These are phyloP conservation scores for Chlorella sp. DNA, from an alignment of 139 green algal genomes.

Conservation along the genomic window DNA sequence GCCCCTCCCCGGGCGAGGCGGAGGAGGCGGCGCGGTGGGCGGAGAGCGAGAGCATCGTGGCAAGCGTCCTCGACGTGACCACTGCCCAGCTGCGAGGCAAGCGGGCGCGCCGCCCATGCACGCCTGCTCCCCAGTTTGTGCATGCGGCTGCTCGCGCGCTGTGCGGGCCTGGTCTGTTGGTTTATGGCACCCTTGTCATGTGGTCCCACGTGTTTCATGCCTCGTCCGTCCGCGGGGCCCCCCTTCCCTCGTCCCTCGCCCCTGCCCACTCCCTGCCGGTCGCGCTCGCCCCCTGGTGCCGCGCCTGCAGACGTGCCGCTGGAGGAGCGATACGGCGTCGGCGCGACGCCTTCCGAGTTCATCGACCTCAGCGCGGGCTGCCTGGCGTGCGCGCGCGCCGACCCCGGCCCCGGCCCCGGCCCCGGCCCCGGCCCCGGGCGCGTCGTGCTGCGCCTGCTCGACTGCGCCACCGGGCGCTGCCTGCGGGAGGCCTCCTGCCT, in stretches of 20 bases:
- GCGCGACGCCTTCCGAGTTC: conserved; percentile 30
- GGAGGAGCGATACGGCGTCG: conserved; percentile 11
- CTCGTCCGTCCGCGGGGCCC: too few relatives aligned
- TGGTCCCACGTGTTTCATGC: too few relatives aligned
- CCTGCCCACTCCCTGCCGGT: too few relatives aligned
- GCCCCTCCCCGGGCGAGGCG: background rate
- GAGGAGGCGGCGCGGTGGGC: conserved; percentile 25
- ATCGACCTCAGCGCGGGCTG: conserved; percentile 24
- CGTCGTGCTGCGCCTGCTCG: conserved; percentile 23
- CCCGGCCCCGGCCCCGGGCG: too few relatives aligned
- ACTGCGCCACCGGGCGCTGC: conserved; percentile 20
- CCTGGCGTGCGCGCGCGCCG: conserved; percentile 1
- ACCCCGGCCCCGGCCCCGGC: too few relatives aligned
- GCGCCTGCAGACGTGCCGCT: conserved; percentile 6
- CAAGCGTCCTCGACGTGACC: conserved; percentile 19
- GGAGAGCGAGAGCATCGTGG: conserved; percentile 18
- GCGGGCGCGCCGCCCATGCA: too few relatives aligned
- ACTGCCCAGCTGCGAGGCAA: background rate
- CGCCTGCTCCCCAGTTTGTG: too few relatives aligned
- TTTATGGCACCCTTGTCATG: too few relatives aligned
- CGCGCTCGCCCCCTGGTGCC: background rate
- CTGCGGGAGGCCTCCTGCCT: conserved; percentile 8
- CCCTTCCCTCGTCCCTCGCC: too few relatives aligned
- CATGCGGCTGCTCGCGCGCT: too few relatives aligned
- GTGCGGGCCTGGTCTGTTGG: too few relatives aligned